Evolutionary conservation across 2,329 filamentous ascomycete genomes (phyloP), one percentile per base, ranked within the genome.

Genomic region (Fusarium siculi): DNA sequence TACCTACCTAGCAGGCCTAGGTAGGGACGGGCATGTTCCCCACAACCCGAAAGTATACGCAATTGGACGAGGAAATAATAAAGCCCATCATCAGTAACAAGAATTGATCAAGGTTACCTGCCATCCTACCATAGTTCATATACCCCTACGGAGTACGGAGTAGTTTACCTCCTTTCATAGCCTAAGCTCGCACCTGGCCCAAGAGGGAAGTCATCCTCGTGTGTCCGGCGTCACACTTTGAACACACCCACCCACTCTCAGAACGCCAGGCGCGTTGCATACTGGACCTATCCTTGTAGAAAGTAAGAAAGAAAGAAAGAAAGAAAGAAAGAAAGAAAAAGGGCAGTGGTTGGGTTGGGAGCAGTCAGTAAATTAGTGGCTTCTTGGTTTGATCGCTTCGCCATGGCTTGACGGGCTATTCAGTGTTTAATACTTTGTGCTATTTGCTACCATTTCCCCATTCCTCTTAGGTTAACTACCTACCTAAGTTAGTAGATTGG

Each of bases 151-250:
- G 25, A 5, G 25, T 16, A 25, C 25, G 25, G 25, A 5, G 25
- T 25, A 18, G 28, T 12, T 49, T 46, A 11, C 12, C 28, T 47
- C 25, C 9, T 49, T 23, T n/a, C 28, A 32, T 49, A 32, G 28
- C 21, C 23, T 28, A 28, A 62, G 44, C 57, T 30, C 28, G 56
- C 54, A 44, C n/a, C 34, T 52, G 36, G 52, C 37, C 42, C 36
- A 49, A 54, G 39, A 54, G 65, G 72, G 65, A 68, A 72, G 74
- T 63, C 70, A 59, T 34, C 55, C 70, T 63, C 65, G 70, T 73
- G 74, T 56, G 34, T 52, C 37, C 66, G 19, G 46, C 37, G 52
- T 54, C 19, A 39, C 36, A 30, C 7, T 46, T 52, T 37, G 23
- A 53, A 39, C 7, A 28, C 30, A 30, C 30, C 30, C 18, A 5